Evolutionary conservation across 768 basidiomycete genomes (phyloP).

Genomic region (Russula compacta): DNA sequence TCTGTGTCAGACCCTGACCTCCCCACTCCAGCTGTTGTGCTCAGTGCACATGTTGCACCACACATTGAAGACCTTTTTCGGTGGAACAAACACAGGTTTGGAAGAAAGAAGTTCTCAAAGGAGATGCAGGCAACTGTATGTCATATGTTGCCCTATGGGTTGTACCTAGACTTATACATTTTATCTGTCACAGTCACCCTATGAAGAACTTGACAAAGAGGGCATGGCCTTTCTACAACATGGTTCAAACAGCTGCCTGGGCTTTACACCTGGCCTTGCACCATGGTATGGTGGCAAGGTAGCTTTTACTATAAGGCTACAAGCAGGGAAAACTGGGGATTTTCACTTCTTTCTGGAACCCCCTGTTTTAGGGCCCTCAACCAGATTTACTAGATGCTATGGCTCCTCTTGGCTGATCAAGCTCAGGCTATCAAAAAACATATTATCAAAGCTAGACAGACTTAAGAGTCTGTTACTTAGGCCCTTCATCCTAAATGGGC

Average conservation of each 20-base stretch:
- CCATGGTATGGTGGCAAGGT: constrained; percentile 58
- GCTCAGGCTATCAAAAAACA: constrained; percentile 34
- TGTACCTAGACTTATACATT: neutral
- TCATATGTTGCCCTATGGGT: neutral
- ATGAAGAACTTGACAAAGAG: constrained; percentile 54
- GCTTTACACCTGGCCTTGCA: constrained; percentile 26
- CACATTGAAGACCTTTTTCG: constrained; percentile 1
- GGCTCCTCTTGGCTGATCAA: constrained; percentile 54
- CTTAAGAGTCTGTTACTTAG: constrained; percentile 37
- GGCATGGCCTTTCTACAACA: constrained; percentile 29
- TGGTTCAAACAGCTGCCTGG: constrained; percentile 34
- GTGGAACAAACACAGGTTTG: neutral
- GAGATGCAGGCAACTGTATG: constrained; percentile 6
- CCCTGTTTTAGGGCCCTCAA: constrained; percentile 45
- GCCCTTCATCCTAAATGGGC: constrained; percentile 44
- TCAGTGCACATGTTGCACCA: neutral
- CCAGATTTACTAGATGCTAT: constrained; percentile 48
- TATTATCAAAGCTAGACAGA: constrained; percentile 26
- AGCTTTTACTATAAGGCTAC: constrained; percentile 39
- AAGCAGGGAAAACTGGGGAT: constrained; percentile 1
- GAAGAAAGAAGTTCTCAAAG: neutral
- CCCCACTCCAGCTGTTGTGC: neutral
- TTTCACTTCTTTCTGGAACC: constrained; percentile 40
- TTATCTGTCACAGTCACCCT: constrained; percentile 39
- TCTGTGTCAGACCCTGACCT: neutral